Conservation (phyloP, 2,329 filamentous ascomycete genomes). For the Cladosporium colombiae region DNA sequence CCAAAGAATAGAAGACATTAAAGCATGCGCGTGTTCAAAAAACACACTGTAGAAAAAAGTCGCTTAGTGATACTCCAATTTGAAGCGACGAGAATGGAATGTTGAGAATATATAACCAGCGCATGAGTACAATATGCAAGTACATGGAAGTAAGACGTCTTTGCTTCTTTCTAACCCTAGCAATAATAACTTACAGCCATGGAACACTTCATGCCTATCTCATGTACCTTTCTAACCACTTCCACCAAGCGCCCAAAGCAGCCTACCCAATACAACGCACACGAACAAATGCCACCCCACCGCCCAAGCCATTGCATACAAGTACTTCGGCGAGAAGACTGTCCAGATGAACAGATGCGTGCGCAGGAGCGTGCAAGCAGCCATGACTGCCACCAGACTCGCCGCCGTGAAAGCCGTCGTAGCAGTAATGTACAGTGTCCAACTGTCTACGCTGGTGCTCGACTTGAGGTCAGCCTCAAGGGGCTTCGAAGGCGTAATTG, state of each 20-base stretch:
- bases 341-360: slow-evolving; percentile 98
- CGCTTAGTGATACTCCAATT: not conserved
- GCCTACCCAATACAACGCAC: slow-evolving; percentile 53
- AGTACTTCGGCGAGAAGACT: slow-evolving; percentile 94
- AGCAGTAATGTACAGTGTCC: slow-evolving; percentile 56
- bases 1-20: no score
- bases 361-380: slow-evolving; percentile 77
- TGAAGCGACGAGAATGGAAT: no score
- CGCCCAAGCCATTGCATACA: slow-evolving; percentile 89
- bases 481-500: not conserved
- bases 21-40: no score
- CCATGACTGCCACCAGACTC: slow-evolving; percentile 76
- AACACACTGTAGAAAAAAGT: not conserved
- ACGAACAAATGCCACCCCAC: slow-evolving; percentile 76
- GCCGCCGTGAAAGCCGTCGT: slow-evolving; percentile 70
- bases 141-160: not conserved
- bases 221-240: not conserved
- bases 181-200: not conserved
- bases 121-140: not conserved
- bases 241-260: slow-evolving; percentile 9
- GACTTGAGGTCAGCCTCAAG: not conserved
- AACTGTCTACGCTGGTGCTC: slow-evolving; percentile 15
- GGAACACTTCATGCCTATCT: not conserved
- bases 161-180: not conserved
- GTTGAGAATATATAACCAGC: not conserved